These are phyloP conservation scores for Mycena vitilis DNA, from an alignment of 768 basidiomycete genomes.

Conservation along the genomic window DNA sequence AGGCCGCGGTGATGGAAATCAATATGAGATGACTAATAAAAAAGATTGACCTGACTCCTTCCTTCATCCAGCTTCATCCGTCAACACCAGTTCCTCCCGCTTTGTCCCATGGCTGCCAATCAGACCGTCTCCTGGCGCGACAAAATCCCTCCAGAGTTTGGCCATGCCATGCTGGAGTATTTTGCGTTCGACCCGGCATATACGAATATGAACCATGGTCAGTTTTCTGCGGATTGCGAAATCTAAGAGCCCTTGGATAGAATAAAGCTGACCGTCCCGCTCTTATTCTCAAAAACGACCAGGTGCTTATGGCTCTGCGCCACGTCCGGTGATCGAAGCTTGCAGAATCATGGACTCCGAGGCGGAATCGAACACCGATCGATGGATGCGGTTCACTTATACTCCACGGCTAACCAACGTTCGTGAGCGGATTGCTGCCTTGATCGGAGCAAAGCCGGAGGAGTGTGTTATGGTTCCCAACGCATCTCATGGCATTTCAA, in stretches of 20 bases:
- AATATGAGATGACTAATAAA: too few species aligned
- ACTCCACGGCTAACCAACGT: slow-evolving; percentile 46
- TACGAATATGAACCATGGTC: slow-evolving; percentile 59
- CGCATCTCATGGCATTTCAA: slow-evolving; percentile 68
- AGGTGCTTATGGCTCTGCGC: slow-evolving; percentile 66
- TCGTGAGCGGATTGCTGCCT: slow-evolving; percentile 59
- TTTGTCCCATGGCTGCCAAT: not conserved
- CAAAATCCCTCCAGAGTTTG: slow-evolving; percentile 51
- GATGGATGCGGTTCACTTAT: slow-evolving; percentile 53
- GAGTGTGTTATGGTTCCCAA: slow-evolving; percentile 66
- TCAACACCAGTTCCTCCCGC: too few species aligned
- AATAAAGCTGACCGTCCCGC: too few species aligned
- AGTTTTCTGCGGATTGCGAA: slow-evolving; percentile 27
- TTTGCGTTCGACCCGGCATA: slow-evolving; percentile 57
- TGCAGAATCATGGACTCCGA: slow-evolving; percentile 49
- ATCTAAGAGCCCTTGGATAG: too few species aligned
- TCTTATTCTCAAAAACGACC: too few species aligned
- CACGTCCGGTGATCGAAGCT: slow-evolving; percentile 56
- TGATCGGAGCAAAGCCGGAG: slow-evolving; percentile 59
- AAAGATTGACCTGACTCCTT: too few species aligned
- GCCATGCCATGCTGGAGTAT: slow-evolving; percentile 54
- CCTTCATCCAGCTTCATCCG: too few species aligned
- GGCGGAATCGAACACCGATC: slow-evolving; percentile 64
- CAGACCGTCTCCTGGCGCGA: slow-evolving; percentile 25
- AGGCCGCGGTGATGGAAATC: too few species aligned